These are phyloP conservation scores for Neurospora hispaniola DNA, from an alignment of 495 filamentous ascomycete species.

Conservation along the genomic window DNA sequence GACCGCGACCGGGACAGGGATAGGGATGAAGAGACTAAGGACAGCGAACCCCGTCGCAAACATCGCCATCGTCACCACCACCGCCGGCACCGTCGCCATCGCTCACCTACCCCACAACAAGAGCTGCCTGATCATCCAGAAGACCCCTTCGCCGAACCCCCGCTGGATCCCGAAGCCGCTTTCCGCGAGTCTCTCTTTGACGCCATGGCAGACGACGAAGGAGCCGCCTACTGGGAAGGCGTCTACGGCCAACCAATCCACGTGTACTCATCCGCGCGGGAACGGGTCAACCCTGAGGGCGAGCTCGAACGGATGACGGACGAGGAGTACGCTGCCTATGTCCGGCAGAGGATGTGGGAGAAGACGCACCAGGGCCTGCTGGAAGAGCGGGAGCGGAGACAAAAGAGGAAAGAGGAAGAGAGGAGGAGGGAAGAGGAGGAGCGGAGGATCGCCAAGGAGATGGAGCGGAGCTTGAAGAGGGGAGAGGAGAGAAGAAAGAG, in stretches of 20 bases:
- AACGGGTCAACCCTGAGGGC: conserved; percentile 24
- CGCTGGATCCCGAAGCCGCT: conserved; percentile 53
- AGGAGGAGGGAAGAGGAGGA: conserved; percentile 34
- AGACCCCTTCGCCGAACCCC: conserved; percentile 41
- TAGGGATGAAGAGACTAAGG: background rate
- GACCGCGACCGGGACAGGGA: background rate
- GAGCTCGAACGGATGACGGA: conserved; percentile 80
- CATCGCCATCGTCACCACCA: conserved; percentile 16
- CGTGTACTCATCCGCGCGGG: conserved; percentile 24
- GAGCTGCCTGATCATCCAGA: conserved; percentile 20
- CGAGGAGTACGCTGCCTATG: conserved; percentile 78
- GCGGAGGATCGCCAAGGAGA: conserved; percentile 37
- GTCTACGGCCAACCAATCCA: conserved; percentile 89
- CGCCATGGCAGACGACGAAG: conserved; percentile 97
- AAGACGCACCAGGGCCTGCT: conserved; percentile 59
- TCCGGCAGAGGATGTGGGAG: conserved; percentile 88
- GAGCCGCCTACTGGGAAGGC: conserved; percentile 84
- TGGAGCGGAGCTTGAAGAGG: conserved; percentile 38
- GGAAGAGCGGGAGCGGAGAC: conserved; percentile 40
- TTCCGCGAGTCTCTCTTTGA: conserved; percentile 97
- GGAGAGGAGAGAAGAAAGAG: conserved; percentile 31
- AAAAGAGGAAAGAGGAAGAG: conserved; percentile 26
- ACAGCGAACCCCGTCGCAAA: conserved; percentile 1
- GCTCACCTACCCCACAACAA: conserved; percentile 22
- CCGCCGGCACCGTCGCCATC: conserved; percentile 12